A percentile compares a stretch with the other conserved stretches of the same genome.
Conservation (phyloP, 192 early-diverging fungal genomes). For the Ambispora gerdemannii region DNA sequence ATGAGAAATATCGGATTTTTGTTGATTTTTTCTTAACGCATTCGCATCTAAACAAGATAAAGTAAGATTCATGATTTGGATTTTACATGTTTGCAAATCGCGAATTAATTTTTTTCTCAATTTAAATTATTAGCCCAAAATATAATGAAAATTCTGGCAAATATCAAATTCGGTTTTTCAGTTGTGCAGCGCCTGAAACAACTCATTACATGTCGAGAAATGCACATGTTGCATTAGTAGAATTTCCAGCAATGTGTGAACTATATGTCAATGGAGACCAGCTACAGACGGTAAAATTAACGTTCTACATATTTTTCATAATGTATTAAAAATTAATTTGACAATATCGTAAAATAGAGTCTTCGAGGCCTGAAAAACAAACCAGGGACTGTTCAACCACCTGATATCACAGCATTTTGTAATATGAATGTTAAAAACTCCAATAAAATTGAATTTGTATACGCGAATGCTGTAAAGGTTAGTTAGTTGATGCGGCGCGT, state of each 20-base stretch:
- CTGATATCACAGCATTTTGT: slow-evolving; percentile 49
- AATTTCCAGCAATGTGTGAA: slow-evolving; percentile 50
- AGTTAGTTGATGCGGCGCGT: not conserved
- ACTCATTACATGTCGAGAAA: not conserved
- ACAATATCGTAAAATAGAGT: slow-evolving; percentile 32
- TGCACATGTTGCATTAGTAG: slow-evolving; percentile 32
- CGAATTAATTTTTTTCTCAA: not conserved
- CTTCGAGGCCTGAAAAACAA: slow-evolving; percentile 54
- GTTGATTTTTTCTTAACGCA: not conserved
- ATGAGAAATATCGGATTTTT: not conserved
- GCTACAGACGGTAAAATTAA: slow-evolving; percentile 39
- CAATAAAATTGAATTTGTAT: slow-evolving; percentile 53
- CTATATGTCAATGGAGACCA: slow-evolving; percentile 44
- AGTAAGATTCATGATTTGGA: not conserved
- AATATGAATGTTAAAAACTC: slow-evolving; percentile 25
- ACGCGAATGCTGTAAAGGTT: slow-evolving; percentile 54
- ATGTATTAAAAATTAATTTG: not conserved
- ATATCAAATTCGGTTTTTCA: slow-evolving; percentile 13
- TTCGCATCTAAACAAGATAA: not conserved
- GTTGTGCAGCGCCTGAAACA: not conserved
- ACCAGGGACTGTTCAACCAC: slow-evolving; percentile 55
- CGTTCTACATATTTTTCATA: not conserved
- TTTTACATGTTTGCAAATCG: too few relatives aligned
- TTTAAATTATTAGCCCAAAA: not conserved
- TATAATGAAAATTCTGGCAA: not conserved